A percentile compares a stretch with the other conserved stretches of the same genome.
phyloP scores from a whole-genome alignment of 2,329 filamentous ascomycete genomes.

The Colletotrichum noveboracense region DNA sequence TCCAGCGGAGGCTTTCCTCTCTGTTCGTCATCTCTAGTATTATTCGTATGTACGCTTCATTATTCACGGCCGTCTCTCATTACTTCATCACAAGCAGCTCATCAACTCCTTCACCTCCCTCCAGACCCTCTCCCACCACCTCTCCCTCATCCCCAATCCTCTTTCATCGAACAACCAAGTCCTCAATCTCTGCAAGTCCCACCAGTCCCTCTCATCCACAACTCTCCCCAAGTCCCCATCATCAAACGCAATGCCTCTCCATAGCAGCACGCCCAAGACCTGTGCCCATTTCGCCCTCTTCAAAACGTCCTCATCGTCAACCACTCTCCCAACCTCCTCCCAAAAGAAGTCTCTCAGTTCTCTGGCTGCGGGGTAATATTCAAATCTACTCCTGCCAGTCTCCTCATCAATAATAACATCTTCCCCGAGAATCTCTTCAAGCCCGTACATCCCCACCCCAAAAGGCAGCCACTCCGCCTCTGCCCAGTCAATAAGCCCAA shows the following conservation, averaged over 20 bases:
- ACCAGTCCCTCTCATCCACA: constrained; percentile 55
- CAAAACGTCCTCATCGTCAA: constrained; percentile 25
- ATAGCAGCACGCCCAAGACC: constrained; percentile 62
- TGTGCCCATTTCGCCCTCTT: constrained; percentile 46
- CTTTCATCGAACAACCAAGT: constrained; percentile 1
- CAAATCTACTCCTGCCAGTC: constrained; percentile 34
- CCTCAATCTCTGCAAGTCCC: constrained; percentile 59
- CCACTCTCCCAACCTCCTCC: constrained; percentile 42
- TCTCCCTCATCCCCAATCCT: neutral
- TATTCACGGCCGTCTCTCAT: neutral
- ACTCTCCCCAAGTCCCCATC: constrained; percentile 63
- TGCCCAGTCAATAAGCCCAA: constrained; percentile 68
- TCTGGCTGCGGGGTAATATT: constrained; percentile 49
- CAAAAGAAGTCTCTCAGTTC: constrained; percentile 56
- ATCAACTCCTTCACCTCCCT: neutral
- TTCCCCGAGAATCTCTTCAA: constrained; percentile 64
- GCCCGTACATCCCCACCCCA: constrained; percentile 63
- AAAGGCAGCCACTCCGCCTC: constrained; percentile 67
- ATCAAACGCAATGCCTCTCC: constrained; percentile 70
- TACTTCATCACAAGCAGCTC: neutral
- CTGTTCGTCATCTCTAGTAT: neutral
- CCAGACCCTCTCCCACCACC: neutral
- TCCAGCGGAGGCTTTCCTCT: neutral
- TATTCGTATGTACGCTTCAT: neutral
- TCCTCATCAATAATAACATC: constrained; percentile 23